These are phyloP conservation scores for Botrytis porri DNA, from an alignment of 2,329 filamentous ascomycete species.

Conservation along the genomic window DNA sequence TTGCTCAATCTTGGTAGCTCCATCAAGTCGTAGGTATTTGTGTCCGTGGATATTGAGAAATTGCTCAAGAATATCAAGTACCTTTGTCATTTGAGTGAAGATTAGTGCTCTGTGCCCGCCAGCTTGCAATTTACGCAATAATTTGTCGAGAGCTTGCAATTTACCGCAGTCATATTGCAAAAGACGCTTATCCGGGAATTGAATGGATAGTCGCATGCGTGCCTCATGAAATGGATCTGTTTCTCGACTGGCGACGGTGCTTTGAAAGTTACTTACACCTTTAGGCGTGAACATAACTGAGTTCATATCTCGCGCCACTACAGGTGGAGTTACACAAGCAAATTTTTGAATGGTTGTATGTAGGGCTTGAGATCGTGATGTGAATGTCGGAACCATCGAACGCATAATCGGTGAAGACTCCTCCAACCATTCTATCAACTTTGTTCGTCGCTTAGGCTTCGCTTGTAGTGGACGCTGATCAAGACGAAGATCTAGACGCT, in stretches of 20 bases:
- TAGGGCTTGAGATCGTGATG: conserved; percentile 68
- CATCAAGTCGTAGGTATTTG: conserved; percentile 93
- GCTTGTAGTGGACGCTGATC: conserved; percentile 58
- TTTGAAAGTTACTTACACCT: conserved; percentile 56
- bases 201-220: conserved; percentile 87
- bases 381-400: conserved; percentile 69
- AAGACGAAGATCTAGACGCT: conserved; percentile 65
- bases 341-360: conserved; percentile 81
- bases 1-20: conserved; percentile 93
- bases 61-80: conserved; percentile 93
- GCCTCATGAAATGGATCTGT: conserved; percentile 90
- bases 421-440: conserved; percentile 72
- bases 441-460: conserved; percentile 57
- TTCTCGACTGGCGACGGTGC: conserved; percentile 54
- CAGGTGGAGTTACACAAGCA: conserved; percentile 86
- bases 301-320: conserved; percentile 75
- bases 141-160: conserved; percentile 80
- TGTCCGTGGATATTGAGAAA: conserved; percentile 98
- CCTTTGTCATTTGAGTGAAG: conserved; percentile 99
- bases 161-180: conserved; percentile 98
- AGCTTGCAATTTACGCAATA: conserved; percentile 81
- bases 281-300: conserved; percentile 62
- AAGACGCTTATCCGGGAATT: conserved; percentile 94
- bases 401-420: conserved; percentile 62
- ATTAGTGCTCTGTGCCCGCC: conserved; percentile 93